Percentiles rank a stretch among this genome's conserved stretches.
phyloP scores from a whole-genome alignment of 148 eudicot genomes.

The Rhododendron williamsianum region DNA sequence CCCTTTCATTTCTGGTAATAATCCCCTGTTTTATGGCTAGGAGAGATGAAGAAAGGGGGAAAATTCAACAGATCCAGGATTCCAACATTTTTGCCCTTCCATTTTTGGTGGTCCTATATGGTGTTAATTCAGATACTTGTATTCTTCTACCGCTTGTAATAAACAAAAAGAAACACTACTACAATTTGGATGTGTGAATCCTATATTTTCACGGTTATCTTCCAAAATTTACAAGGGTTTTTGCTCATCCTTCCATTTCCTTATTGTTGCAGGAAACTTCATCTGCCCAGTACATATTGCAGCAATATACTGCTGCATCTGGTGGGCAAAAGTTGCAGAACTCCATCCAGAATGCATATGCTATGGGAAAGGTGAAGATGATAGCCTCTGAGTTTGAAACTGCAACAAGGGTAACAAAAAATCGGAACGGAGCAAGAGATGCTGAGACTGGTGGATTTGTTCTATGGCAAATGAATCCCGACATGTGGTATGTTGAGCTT shows the following conservation, averaged over 20 bases:
- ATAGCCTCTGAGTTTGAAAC: slow-evolving; percentile 48
- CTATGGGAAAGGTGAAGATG: slow-evolving; percentile 54
- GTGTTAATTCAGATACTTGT: no score
- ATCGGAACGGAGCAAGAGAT: slow-evolving; percentile 29
- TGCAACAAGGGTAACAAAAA: slow-evolving; percentile 34
- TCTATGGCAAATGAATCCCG: slow-evolving; percentile 59
- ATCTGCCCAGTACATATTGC: slow-evolving; percentile 54
- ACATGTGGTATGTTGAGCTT: slow-evolving; percentile 62
- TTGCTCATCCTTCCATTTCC: not conserved
- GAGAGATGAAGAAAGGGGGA: not conserved
- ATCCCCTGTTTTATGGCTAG: slow-evolving; percentile 1
- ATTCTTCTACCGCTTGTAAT: no score
- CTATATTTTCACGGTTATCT: not conserved
- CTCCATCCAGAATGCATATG: slow-evolving; percentile 42
- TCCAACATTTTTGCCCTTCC: not conserved
- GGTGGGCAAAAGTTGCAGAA: slow-evolving; percentile 45
- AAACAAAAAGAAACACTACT: not conserved
- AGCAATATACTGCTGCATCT: slow-evolving; percentile 52
- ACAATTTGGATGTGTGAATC: not conserved
- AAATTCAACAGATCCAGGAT: not conserved
- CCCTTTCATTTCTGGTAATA: not conserved
- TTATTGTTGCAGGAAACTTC: slow-evolving; percentile 40
- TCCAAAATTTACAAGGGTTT: not conserved
- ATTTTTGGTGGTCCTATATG: no score
- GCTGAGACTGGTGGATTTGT: slow-evolving; percentile 55